Conservation (phyloP, 1,139 yeast species). For the Kodamaea sp. region DNA sequence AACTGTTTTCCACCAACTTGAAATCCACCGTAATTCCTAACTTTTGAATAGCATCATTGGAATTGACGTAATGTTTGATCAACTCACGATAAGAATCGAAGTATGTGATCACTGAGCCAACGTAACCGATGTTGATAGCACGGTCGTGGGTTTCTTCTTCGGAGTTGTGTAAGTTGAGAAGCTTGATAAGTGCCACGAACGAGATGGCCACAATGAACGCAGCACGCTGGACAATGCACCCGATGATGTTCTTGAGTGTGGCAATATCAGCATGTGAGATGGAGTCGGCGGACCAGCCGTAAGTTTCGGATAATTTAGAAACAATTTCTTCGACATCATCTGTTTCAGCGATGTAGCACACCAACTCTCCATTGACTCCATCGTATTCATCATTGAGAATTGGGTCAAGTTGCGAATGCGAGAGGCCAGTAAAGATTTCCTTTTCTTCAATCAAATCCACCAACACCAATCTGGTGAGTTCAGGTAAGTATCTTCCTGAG, state of each 20-base stretch:
- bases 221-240: constrained; percentile 37
- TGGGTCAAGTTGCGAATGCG: constrained; percentile 6
- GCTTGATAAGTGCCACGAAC: constrained; percentile 37
- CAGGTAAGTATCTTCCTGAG: constrained; percentile 59
- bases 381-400: constrained; percentile 26
- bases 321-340: constrained; percentile 24
- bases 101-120: constrained; percentile 44
- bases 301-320: constrained; percentile 21
- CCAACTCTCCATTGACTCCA: constrained; percentile 42
- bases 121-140: constrained; percentile 41
- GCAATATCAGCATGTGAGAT: constrained; percentile 28
- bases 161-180: constrained; percentile 33
- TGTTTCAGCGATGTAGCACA: constrained; percentile 39
- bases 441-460: constrained; percentile 31
- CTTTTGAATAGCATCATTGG: constrained; percentile 25
- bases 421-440: constrained; percentile 32
- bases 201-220: constrained; percentile 44
- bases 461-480: constrained; percentile 46
- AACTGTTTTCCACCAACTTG: constrained; percentile 42
- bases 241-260: constrained; percentile 29
- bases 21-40: constrained; percentile 37
- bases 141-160: constrained; percentile 16
- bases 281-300: constrained; percentile 22
- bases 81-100: constrained; percentile 36
- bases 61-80: constrained; percentile 33